Base-by-base conservation (phyloP, 2,329 filamentous ascomycete genomes). In the Scedosporium minutisporum region DNA sequence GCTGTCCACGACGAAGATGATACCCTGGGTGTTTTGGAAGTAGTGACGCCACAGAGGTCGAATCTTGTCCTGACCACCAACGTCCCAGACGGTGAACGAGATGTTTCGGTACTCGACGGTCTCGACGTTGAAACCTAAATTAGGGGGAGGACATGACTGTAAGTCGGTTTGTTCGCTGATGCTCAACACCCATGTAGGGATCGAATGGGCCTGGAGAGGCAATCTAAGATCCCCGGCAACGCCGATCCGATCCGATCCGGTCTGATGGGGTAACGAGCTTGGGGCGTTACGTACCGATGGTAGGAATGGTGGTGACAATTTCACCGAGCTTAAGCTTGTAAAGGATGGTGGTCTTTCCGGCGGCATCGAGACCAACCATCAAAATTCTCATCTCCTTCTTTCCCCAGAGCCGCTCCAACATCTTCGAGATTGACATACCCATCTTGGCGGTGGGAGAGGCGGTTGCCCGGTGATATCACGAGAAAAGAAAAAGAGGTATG, bases 301-400 rank as follows among this genome's bases (percentile, higher is more conserved):
- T 99, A 70, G 95, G 95, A 74, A 99, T 99, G 70, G 95, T 99
- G 75, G 95, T 97, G 77, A 97, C 95, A 76, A 96, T 95, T 84
- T 97, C 90, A 81, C 95, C 93, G 75, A 99, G 90, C 87, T 99
- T 99, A 78, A 99, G 88, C 87, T 99, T 99, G 85, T 99, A 99
- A 71, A 99, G 88, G 76, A 99, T 99, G 72, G 95, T 99, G 75
- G 95, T 99, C 87, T 99, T 99, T 89, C 95, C 95, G 78, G 95
- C 95, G 73, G 95, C 95, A 80, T 99, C 95, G 74, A 99, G 88
- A 86, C 95, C 95, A 72, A 99, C 93, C 95, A 99, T 99, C 80
- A 99, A 80, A 83, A 99, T 97, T 85, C 95, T 88, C 95, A 99
- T 99, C 87, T 99, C 95, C 88, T 97, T 97, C 89, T 96, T 96